Evolutionary conservation across 2,329 filamentous ascomycete species (phyloP).

Genomic region (Blastomyces gilchristii): DNA sequence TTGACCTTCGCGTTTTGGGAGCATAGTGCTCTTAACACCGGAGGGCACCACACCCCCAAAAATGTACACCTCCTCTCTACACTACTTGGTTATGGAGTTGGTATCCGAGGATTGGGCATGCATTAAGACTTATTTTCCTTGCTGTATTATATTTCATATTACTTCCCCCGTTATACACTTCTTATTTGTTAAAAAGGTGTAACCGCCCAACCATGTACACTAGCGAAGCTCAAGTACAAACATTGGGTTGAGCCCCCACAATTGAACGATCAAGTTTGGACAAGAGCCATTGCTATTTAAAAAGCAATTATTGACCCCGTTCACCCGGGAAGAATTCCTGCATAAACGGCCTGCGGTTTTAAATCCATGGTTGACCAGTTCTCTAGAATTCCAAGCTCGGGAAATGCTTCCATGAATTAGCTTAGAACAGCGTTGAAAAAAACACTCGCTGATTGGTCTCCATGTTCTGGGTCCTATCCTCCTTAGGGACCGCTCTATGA

Average conservation of each 20-base stretch:
- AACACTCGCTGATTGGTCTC: too few relatives aligned
- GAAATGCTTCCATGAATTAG: neutral
- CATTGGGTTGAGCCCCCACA: neutral
- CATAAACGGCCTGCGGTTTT: too few relatives aligned
- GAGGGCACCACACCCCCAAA: neutral
- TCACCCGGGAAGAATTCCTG: too few relatives aligned
- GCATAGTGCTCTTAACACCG: neutral
- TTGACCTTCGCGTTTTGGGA: neutral
- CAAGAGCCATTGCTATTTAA: neutral
- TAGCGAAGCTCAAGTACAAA: neutral
- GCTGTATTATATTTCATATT: slow-evolving; percentile 3
- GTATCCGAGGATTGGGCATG: neutral
- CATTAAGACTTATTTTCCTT: neutral
- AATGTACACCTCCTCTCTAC: neutral
- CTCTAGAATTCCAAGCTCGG: too few relatives aligned
- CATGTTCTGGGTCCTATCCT: too few relatives aligned
- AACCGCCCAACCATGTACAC: neutral
- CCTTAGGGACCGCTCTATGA: too few relatives aligned
- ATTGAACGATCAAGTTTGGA: neutral
- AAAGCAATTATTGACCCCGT: too few relatives aligned
- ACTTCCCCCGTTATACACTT: neutral
- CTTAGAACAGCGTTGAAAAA: too few relatives aligned
- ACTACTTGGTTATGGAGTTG: neutral
- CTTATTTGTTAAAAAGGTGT: neutral
- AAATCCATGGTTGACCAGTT: too few relatives aligned